Evolutionary conservation across 1,139 yeast species (phyloP), one percentile per base, ranked within the genome.

Genomic region (Kodamaea alishanica): DNA sequence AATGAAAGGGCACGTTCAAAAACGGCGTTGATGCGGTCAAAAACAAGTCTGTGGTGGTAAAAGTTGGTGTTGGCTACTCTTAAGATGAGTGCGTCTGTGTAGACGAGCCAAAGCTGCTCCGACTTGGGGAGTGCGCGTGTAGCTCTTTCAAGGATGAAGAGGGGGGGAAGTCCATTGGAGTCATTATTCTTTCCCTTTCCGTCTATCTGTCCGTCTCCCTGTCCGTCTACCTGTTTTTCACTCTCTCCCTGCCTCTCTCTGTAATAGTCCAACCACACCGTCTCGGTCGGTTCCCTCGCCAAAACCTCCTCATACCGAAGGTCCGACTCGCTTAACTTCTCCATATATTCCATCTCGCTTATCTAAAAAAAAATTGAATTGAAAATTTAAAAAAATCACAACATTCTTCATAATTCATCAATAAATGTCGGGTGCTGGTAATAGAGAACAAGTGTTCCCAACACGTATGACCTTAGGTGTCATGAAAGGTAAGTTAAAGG

Each of bases 401-500:
- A 15, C 20, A 15, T 15, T 15, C 20, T 15, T 15, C 20, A 3
- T 15, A 15, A 15, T 15, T 15, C 20, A 15, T 30, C n/a, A 8
- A 20, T 15, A 15, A 15, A 70, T 71, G 77, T 70, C 76, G 24
- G 75, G 75, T 22, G 70, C 73, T 26, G 73, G 75, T 41, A 67
- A 70, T 54, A 82, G 94, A 73, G 94, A 84, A 58, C 88, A 81
- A 58, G 94, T 90, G 41, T 90, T 90, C 65, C 96, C 97, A 32
- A 90, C 97, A 35, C 89, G 97, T 66, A 89, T 90, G 97, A 90
- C 97, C 45, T 77, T 92, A 53, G 92, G 96, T 36, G 65, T 87
- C 47, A 92, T 92, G 98, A 92, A 92, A 71, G 78, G 85, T 45
- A 92, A 92, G 67, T 79, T 92, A 57, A 92, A 90, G 68, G 98